These are phyloP conservation scores for Ulmus americana DNA, from an alignment of 331 rosid species.

Conservation along the genomic window DNA sequence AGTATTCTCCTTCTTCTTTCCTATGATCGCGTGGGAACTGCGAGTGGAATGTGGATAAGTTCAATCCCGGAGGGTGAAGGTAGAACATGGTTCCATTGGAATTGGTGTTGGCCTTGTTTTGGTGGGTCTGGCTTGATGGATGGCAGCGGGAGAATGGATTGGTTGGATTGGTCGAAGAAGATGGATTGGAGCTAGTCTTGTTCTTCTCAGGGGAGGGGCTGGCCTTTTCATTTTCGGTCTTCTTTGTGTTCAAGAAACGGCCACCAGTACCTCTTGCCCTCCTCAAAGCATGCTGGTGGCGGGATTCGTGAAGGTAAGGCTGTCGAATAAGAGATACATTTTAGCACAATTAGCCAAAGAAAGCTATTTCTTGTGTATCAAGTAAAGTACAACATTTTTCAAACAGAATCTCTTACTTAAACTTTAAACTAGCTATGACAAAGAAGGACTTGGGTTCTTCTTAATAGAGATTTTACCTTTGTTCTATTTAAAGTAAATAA, in stretches of 20 bases:
- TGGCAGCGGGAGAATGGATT: constrained; percentile 5
- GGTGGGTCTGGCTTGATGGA: background rate
- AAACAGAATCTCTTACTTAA: too few relatives aligned
- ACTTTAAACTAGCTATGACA: too few relatives aligned
- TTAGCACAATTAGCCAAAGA: too few relatives aligned
- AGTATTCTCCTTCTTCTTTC: constrained; percentile 9
- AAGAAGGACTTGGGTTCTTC: too few relatives aligned
- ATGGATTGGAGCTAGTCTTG: background rate
- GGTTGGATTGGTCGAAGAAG: background rate
- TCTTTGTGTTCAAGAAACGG: constrained; percentile 59
- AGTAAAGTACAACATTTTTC: too few relatives aligned
- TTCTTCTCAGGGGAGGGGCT: background rate
- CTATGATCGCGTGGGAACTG: constrained; percentile 3
- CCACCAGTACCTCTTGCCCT: constrained; percentile 75
- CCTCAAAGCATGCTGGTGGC: constrained; percentile 67
- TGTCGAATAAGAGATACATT: constrained; percentile 1
- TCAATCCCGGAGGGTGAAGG: constrained; percentile 9
- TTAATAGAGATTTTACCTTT: too few relatives aligned
- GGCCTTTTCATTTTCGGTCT: background rate
- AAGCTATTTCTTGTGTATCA: too few relatives aligned
- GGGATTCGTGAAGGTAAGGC: constrained; percentile 79
- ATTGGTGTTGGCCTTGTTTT: constrained; percentile 7
- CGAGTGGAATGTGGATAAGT: constrained; percentile 6
- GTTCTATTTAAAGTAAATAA: too few relatives aligned
- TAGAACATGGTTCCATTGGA: constrained; percentile 12